A percentile compares a stretch with the other conserved stretches of the same genome.
Conservation (phyloP, 116 monocot genomes). For the Zostera marina region DNA sequence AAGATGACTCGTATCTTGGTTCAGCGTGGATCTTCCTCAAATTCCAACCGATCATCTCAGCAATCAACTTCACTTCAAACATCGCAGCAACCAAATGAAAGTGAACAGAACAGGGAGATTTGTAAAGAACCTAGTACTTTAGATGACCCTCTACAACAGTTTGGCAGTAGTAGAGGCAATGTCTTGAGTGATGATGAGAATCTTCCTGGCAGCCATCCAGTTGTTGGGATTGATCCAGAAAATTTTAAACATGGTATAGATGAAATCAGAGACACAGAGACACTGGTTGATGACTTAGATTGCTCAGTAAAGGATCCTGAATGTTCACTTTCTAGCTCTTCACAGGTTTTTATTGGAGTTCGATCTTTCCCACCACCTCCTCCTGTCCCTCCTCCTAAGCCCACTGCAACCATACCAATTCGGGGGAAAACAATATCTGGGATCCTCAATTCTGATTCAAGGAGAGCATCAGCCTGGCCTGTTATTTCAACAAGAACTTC, state of each 20-base stretch:
- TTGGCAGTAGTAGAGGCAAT: slow-evolving; percentile 12
- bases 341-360: slow-evolving; percentile 22
- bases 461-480: slow-evolving; percentile 38
- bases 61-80: slow-evolving; percentile 11
- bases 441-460: slow-evolving; percentile 21
- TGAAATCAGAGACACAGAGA: slow-evolving; percentile 11
- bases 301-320: slow-evolving; percentile 11
- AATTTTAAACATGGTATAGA: slow-evolving; percentile 18
- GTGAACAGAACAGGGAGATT: slow-evolving; percentile 45
- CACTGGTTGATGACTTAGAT: slow-evolving; percentile 11
- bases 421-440: slow-evolving; percentile 25
- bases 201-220: slow-evolving; percentile 9
- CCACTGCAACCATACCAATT: slow-evolving; percentile 5
- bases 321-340: slow-evolving; percentile 11
- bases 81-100: slow-evolving; percentile 28
- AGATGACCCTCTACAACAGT: slow-evolving; percentile 10
- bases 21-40: slow-evolving; percentile 65
- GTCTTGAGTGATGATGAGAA: slow-evolving; percentile 19
- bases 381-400: slow-evolving; percentile 51
- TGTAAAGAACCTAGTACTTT: slow-evolving; percentile 12
- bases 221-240: slow-evolving; percentile 7
- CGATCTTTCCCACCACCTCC: slow-evolving; percentile 53
- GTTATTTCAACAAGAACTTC: slow-evolving; percentile 27
- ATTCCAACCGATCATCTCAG: slow-evolving; percentile 28
- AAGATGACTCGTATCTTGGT: slow-evolving; percentile 89